These are phyloP conservation scores for Andrographis paniculata DNA, from an alignment of 305 asterid species.

Conservation along the genomic window DNA sequence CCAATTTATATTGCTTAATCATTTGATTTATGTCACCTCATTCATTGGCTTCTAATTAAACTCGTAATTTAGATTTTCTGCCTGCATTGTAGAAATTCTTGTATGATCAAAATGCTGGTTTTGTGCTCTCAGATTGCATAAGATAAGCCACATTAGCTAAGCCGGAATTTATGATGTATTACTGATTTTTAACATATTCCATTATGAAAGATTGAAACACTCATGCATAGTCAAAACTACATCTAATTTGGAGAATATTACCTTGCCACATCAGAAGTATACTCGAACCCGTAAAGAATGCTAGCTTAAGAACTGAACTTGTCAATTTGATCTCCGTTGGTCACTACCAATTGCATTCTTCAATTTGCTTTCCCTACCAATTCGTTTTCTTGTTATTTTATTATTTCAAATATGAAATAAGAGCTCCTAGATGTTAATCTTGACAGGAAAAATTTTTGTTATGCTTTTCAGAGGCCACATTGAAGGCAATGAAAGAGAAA, in stretches of 20 bases:
- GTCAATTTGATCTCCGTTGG: too few species aligned
- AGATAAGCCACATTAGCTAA: background rate
- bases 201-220: background rate
- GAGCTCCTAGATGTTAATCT: background rate
- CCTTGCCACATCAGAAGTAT: too few species aligned
- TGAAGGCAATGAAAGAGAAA: slow-evolving; percentile 60
- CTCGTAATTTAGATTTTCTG: too few species aligned
- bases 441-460: slow-evolving; percentile 15
- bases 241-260: too few species aligned
- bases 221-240: too few species aligned
- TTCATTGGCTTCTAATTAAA: too few species aligned
- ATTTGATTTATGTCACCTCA: background rate
- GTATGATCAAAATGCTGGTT: too few species aligned
- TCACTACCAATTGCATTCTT: too few species aligned
- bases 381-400: background rate
- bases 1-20: background rate
- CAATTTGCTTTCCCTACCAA: too few species aligned
- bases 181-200: background rate
- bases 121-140: background rate
- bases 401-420: background rate
- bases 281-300: too few species aligned
- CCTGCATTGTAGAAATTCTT: too few species aligned
- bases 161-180: background rate
- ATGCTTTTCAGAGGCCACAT: slow-evolving; percentile 49
- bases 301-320: too few species aligned